Evolutionary conservation across 1,284 basidiomycete species (phyloP), one percentile per base, ranked within the genome.

Genomic region (Boletus nobilissimus): DNA sequence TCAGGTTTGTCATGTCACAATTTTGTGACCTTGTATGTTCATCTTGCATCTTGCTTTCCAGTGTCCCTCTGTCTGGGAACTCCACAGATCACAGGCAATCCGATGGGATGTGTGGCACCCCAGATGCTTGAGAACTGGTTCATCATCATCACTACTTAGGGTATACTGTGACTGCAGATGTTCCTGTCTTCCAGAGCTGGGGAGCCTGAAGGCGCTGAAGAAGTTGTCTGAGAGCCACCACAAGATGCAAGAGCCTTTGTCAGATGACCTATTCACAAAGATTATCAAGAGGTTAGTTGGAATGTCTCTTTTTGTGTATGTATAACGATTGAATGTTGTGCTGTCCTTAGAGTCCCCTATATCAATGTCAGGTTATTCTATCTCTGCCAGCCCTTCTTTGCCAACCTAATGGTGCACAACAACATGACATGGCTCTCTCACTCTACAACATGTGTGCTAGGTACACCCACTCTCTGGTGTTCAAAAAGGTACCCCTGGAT

Each of bases 71-170:
- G n/a, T n/a, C n/a, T n/a, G n/a, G n/a, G n/a, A n/a, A n/a, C n/a
- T n/a, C n/a, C n/a, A n/a, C n/a, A n/a, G n/a, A n/a, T n/a, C n/a
- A n/a, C n/a, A n/a, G n/a, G n/a, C n/a, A n/a, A n/a, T n/a, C n/a
- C n/a, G n/a, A n/a, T n/a, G n/a, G n/a, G n/a, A n/a, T n/a, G n/a
- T n/a, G n/a, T n/a, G n/a, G n/a, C n/a, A n/a, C n/a, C n/a, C n/a
- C 95, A 97, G 87, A 97, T 97, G 96, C 88, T 97, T 77, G 96
- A 97, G 87, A 96, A 97, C 84, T 97, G 96, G 96, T 92, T 66
- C 16, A 87, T 77, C 66, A 24, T 43, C 26, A 64, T 29, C 7
- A 5, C 16, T 64, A 26, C 36, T 38, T 46, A 46, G 46, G 36
- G 22, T 60, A 46, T 8, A 46, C 32, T 13, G 43, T 36, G 70